A percentile compares a stretch with the other conserved stretches of the same genome.
phyloP scores from a whole-genome alignment of 257 asterid species.

The Cinchona pubescens region DNA sequence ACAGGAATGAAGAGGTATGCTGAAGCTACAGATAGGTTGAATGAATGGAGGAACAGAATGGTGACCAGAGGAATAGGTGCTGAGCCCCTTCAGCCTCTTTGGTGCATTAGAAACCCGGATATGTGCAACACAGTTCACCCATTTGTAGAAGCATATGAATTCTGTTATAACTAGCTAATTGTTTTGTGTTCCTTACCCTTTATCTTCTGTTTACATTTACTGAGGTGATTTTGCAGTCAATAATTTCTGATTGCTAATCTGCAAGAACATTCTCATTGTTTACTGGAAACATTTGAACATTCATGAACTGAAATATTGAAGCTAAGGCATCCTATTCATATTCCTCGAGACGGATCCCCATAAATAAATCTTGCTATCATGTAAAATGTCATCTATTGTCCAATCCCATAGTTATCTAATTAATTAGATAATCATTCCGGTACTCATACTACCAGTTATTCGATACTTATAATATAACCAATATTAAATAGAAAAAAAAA shows the following conservation, averaged over 20 bases:
- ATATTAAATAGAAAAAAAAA: too few species aligned
- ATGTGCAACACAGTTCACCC: conserved; percentile 73
- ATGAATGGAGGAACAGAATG: conserved; percentile 89
- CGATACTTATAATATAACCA: too few species aligned
- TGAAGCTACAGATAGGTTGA: conserved; percentile 79
- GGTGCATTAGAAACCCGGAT: conserved; percentile 84
- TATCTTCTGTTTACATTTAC: not conserved
- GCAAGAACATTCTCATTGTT: not conserved
- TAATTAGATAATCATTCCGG: too few species aligned
- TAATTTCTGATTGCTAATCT: not conserved
- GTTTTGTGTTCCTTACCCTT: not conserved
- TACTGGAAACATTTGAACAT: not conserved
- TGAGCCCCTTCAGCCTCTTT: conserved; percentile 94
- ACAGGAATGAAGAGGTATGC: conserved; percentile 68
- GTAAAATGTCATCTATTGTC: too few species aligned
- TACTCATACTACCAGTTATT: too few species aligned
- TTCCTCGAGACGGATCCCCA: too few species aligned
- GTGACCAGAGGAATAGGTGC: conserved; percentile 71
- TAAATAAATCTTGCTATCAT: too few species aligned
- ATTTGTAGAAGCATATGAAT: too few species aligned
- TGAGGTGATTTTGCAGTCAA: not conserved
- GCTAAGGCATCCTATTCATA: not conserved
- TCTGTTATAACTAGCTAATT: conserved; percentile 1
- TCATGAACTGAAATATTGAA: too few species aligned
- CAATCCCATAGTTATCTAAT: too few species aligned